These are phyloP conservation scores for Kregervanrija pseudodelftensis DNA, from an alignment of 805 yeast species.

Conservation along the genomic window DNA sequence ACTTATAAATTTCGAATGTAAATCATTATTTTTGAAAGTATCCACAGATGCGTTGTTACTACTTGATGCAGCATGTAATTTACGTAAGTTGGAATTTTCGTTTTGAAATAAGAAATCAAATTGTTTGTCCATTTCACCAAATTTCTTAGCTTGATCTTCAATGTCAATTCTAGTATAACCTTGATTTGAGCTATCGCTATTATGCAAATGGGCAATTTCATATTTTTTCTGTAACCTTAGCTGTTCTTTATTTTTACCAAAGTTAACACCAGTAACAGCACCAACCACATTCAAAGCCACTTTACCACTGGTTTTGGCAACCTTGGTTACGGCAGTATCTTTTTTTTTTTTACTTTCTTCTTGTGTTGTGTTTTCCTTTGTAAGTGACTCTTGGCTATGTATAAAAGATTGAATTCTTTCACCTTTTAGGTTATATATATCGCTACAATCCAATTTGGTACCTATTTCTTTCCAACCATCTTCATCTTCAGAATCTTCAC, in stretches of 20 bases:
- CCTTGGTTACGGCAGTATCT: constrained; percentile 7
- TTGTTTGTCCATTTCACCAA: constrained; percentile 41
- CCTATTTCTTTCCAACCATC: constrained; percentile 85
- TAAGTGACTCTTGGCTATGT: constrained; percentile 21
- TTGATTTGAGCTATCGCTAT: constrained; percentile 42
- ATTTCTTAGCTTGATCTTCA: constrained; percentile 77
- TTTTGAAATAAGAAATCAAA: constrained; percentile 45
- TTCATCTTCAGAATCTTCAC: constrained; percentile 28
- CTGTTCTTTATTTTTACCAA: constrained; percentile 7
- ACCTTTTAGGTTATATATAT: constrained; percentile 77
- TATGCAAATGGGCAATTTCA: constrained; percentile 18
- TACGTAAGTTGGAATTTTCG: constrained; percentile 26
- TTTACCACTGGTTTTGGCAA: constrained; percentile 1
- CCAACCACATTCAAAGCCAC: constrained; percentile 7
- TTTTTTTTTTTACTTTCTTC: constrained; percentile 1
- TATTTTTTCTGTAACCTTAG: constrained; percentile 10
- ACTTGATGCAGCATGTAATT: constrained; percentile 15
- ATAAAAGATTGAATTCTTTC: constrained; percentile 41
- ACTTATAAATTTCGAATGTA: constrained; percentile 6
- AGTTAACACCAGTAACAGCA: constrained; percentile 6
- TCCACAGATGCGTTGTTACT: constrained; percentile 5
- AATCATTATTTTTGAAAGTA: background rate
- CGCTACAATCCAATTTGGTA: constrained; percentile 60
- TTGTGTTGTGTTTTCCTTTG: constrained; percentile 5
- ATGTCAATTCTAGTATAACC: constrained; percentile 88